Base-by-base conservation (phyloP, 2,329 filamentous ascomycete species). In the Aureobasidium subglaciale region DNA sequence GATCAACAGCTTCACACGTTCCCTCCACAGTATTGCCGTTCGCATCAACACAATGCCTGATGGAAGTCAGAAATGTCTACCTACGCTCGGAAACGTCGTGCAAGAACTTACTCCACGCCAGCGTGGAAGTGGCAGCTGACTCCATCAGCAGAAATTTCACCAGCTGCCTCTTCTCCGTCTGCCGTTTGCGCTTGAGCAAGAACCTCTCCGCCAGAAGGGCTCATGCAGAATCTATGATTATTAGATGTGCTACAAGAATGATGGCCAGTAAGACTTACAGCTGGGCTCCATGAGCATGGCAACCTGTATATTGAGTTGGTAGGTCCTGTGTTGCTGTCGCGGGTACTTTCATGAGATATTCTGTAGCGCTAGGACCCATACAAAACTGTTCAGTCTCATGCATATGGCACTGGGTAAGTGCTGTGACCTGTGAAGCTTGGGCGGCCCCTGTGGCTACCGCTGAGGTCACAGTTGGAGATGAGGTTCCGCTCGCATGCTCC, bases 91-190 rank as follows among this genome's bases (percentile, higher is more conserved):
- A 35, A 16, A 20, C 13, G 7, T 9, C 13, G 8, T n/a, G 8
- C 11, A 7, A 10, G n/a, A 56, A 72, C 83, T 70, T 72, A 87
- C 85, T 88, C 84, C 20, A 90, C 83, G 34, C 86, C 86, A 9
- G 85, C 85, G 62, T 90, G 86, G 68, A 86, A 88, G 64, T 90
- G 87, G 62, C 85, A 89, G 62, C 80, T 75, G 60, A 56, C 32
- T 29, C 49, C 43, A 30, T 35, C 20, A n/a, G 35, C 55, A 20
- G 49, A 42, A 2, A 20, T 18, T 15, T 41, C 25, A 18, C 38
- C 43, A 20, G 18, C 24, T 11, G 75, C 62, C 1, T 61, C 64
- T 58, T 65, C 63, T 5, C 54, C 56, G 48, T 60, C 25, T 45
- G 64, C 63, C 2, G 63, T 63, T 13, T 76, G 73, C 22, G 71